Percentiles rank a stretch among this genome's conserved stretches.
Conservation (phyloP, 306 rosid genomes). For the Cucurbita maxima region DNA sequence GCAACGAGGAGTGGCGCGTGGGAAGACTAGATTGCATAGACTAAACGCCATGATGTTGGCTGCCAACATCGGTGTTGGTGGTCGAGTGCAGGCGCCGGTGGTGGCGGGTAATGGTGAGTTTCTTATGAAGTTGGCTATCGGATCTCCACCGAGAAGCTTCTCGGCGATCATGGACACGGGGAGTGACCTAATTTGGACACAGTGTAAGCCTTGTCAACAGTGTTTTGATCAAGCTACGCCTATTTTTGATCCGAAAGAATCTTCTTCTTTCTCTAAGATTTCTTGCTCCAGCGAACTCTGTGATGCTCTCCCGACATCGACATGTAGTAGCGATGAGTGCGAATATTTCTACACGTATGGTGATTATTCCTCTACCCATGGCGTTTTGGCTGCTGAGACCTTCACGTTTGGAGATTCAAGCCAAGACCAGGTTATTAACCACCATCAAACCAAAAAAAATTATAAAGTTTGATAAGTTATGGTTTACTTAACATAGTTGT, state of each 20-base stretch:
- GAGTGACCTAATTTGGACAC: conserved; percentile 86
- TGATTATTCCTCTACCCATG: conserved; percentile 59
- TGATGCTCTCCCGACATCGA: conserved; percentile 33
- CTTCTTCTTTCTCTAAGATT: conserved; percentile 41
- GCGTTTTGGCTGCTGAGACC: conserved; percentile 53
- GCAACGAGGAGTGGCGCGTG: conserved; percentile 40
- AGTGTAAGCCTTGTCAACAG: conserved; percentile 55
- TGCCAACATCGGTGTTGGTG: background rate
- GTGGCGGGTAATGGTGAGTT: conserved; percentile 64
- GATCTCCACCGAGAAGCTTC: conserved; percentile 46
- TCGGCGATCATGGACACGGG: conserved; percentile 79
- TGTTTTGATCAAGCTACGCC: conserved; percentile 63
- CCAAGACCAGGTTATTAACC: background rate
- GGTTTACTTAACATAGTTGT: too few relatives aligned
- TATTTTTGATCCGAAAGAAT: conserved; percentile 48
- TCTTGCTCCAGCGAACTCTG: conserved; percentile 41
- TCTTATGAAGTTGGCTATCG: conserved; percentile 47
- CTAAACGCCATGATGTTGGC: conserved; percentile 36
- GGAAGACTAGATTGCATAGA: conserved; percentile 33
- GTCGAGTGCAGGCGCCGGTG: conserved; percentile 24
- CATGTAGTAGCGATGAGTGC: conserved; percentile 42
- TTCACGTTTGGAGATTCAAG: conserved; percentile 40
- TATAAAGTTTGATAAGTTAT: too few relatives aligned
- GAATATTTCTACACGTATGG: conserved; percentile 59
- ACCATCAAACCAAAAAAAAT: too few relatives aligned